phyloP scores from a whole-genome alignment of 768 basidiomycete genomes.

The Dictyophora rubrovolvata region DNA sequence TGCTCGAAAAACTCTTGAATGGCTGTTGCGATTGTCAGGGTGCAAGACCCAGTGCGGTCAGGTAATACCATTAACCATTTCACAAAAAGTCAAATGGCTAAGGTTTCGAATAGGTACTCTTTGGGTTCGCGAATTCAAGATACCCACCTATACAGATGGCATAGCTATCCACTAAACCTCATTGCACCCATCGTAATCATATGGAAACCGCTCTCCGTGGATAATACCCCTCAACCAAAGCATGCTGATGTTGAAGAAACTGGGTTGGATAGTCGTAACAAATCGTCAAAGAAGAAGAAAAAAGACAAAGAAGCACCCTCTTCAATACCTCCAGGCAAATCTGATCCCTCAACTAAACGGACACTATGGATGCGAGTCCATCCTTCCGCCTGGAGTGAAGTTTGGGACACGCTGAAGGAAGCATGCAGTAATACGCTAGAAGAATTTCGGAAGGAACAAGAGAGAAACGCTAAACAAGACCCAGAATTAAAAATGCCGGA shows the following conservation, averaged over 20 bases:
- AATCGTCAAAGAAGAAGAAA: conserved; percentile 16
- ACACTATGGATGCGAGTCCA: conserved; percentile 72
- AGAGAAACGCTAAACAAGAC: conserved; percentile 13
- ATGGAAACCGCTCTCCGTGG: conserved; percentile 44
- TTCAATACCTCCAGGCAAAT: conserved; percentile 17
- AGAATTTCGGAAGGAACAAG: conserved; percentile 19
- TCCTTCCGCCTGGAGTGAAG: conserved; percentile 56
- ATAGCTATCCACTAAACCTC: conserved; percentile 55
- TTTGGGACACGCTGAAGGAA: conserved; percentile 39
- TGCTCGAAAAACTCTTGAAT: conserved; percentile 43
- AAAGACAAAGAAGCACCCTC: conserved; percentile 18
- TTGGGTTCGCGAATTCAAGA: conserved; percentile 58
- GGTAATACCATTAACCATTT: conserved; percentile 28
- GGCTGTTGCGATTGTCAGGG: conserved; percentile 57
- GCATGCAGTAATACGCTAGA: conserved; percentile 44
- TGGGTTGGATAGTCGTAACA: background rate
- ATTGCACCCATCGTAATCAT: conserved; percentile 64
- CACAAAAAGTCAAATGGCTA: background rate
- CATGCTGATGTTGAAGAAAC: background rate
- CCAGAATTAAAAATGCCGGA: background rate
- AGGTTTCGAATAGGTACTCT: conserved; percentile 37
- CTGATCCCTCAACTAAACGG: conserved; percentile 22
- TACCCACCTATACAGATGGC: conserved; percentile 54
- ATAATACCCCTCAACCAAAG: background rate
- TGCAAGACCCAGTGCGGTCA: conserved; percentile 45